A percentile compares a stretch with the other conserved stretches of the same genome.
These are phyloP conservation scores for Laetiporus sulphureus DNA, from an alignment of 1,284 basidiomycete genomes.

Conservation along the genomic window DNA sequence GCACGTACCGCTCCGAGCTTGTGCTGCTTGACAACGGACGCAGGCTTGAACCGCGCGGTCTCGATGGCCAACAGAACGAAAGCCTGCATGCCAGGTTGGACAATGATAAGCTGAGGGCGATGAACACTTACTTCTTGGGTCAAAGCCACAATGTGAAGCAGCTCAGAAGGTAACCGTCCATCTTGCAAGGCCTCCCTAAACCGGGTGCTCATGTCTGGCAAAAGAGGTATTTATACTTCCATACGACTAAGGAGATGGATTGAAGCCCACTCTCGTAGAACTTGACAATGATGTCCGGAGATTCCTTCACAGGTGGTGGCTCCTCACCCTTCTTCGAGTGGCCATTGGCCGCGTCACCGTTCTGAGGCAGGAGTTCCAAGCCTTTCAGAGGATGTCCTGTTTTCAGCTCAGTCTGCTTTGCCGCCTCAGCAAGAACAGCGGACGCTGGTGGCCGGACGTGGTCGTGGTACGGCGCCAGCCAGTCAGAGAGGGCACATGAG, in stretches of 20 bases:
- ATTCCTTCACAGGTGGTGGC: constrained; percentile 50
- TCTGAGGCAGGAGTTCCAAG: constrained; percentile 41
- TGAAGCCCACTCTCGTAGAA: constrained; percentile 61
- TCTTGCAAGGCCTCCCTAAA: constrained; percentile 38
- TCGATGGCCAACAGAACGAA: constrained; percentile 60
- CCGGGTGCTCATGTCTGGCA: constrained; percentile 44
- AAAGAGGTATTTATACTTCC: too few relatives aligned
- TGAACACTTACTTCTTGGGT: constrained; percentile 60
- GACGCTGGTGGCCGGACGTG: constrained; percentile 61
- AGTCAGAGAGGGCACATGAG: constrained; percentile 53
- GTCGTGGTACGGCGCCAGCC: constrained; percentile 71
- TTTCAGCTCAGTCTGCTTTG: constrained; percentile 62
- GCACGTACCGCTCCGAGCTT: constrained; percentile 58
- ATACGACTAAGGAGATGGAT: too few relatives aligned
- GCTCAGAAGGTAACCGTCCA: constrained; percentile 38
- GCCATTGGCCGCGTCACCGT: constrained; percentile 39
- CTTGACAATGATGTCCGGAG: constrained; percentile 43
- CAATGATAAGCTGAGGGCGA: neutral
- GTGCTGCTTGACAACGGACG: constrained; percentile 61
- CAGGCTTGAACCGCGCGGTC: constrained; percentile 62
- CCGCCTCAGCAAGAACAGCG: constrained; percentile 64
- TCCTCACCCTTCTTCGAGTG: constrained; percentile 65
- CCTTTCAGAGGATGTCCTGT: constrained; percentile 61
- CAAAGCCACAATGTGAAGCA: constrained; percentile 63
- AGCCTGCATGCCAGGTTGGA: constrained; percentile 38